A percentile compares a stretch with the other conserved stretches of the same genome.
Evolutionary conservation across 1,139 yeast species (phyloP).

Genomic region (Yamadazyma diospyri): DNA sequence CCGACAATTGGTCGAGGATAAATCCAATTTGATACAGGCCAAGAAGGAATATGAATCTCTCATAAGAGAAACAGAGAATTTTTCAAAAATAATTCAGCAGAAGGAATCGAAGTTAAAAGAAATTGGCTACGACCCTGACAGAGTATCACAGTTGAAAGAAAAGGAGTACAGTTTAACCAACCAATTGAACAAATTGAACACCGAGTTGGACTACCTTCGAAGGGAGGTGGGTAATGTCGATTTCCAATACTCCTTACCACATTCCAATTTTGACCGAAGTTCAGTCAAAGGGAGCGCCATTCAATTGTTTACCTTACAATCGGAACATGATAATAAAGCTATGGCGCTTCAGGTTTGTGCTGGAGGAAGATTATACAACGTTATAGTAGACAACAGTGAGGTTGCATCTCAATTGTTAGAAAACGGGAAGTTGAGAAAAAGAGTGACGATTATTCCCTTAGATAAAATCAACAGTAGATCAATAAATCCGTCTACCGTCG

Average conservation of each 20-base stretch:
- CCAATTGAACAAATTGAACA: slow-evolving; percentile 34
- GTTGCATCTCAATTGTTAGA: slow-evolving; percentile 82
- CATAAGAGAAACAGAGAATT: slow-evolving; percentile 39
- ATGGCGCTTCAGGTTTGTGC: slow-evolving; percentile 92
- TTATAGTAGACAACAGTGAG: slow-evolving; percentile 84
- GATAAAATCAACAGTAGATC: slow-evolving; percentile 72
- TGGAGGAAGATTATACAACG: slow-evolving; percentile 85
- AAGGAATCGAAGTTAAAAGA: slow-evolving; percentile 44
- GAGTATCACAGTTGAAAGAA: slow-evolving; percentile 43
- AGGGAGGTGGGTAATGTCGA: slow-evolving; percentile 73
- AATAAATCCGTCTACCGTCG: slow-evolving; percentile 39
- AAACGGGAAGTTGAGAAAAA: slow-evolving; percentile 68
- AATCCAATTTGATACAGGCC: slow-evolving; percentile 54
- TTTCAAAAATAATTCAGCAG: slow-evolving; percentile 34
- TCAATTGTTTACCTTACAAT: slow-evolving; percentile 67
- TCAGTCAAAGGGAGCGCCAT: slow-evolving; percentile 89
- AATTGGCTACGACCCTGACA: slow-evolving; percentile 59
- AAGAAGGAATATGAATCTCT: slow-evolving; percentile 46
- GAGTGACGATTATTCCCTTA: slow-evolving; percentile 90
- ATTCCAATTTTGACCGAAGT: slow-evolving; percentile 53
- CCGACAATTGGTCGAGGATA: slow-evolving; percentile 50
- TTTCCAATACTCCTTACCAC: slow-evolving; percentile 68
- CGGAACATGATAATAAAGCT: slow-evolving; percentile 58
- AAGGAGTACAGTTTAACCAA: slow-evolving; percentile 31
- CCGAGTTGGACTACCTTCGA: slow-evolving; percentile 54